Evolutionary conservation across 257 asterid species (phyloP).

Genomic region (Rhazya stricta): DNA sequence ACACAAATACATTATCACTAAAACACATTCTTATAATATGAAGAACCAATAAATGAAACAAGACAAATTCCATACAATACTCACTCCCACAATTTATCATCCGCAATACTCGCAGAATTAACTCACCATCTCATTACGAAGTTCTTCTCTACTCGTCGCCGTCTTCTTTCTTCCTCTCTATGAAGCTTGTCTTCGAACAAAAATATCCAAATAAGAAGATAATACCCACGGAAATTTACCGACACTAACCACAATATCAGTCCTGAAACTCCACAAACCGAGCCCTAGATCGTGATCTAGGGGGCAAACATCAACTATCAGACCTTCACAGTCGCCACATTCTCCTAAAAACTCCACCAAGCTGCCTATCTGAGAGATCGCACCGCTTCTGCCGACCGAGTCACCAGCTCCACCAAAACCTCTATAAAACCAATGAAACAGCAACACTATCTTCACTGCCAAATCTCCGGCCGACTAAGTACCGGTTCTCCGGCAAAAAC

Average conservation of each 20-base stretch:
- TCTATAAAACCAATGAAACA: constrained; percentile 19
- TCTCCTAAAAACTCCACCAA: constrained; percentile 37
- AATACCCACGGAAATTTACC: constrained; percentile 8
- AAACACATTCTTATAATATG: constrained; percentile 18
- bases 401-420: constrained; percentile 17
- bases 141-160: constrained; percentile 38
- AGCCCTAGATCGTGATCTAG: constrained; percentile 57
- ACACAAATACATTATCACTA: constrained; percentile 10
- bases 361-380: constrained; percentile 60
- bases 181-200: constrained; percentile 13
- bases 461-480: constrained; percentile 29
- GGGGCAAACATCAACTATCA: constrained; percentile 30
- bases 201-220: constrained; percentile 1
- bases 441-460: constrained; percentile 8
- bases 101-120: constrained; percentile 12
- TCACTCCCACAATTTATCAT: constrained; percentile 6
- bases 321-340: constrained; percentile 55
- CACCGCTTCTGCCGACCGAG: constrained; percentile 37
- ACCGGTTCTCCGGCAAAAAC: constrained; percentile 26
- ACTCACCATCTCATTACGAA: constrained; percentile 83
- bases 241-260: constrained; percentile 15
- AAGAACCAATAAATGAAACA: background rate
- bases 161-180: constrained; percentile 37
- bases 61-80: constrained; percentile 1
- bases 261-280: background rate